A percentile compares a stretch with the other conserved stretches of the same genome.
Conservation (phyloP, 148 eudicot genomes). For the Talinum fruticosum region DNA sequence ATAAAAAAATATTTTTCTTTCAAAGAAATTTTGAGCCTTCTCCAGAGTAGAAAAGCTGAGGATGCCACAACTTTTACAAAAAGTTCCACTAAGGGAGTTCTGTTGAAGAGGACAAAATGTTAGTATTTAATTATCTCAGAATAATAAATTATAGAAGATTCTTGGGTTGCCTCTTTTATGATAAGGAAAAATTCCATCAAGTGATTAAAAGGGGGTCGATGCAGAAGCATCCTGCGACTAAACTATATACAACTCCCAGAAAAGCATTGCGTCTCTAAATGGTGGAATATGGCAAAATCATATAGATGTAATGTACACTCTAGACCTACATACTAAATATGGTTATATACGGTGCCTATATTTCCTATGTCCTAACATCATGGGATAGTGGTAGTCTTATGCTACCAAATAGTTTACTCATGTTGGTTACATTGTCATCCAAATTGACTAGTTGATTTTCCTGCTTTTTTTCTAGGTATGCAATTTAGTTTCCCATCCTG, state of each 20-base stretch:
- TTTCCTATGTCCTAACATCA: no score
- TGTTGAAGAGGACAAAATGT: background rate
- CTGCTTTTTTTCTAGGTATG: background rate
- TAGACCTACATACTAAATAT: background rate
- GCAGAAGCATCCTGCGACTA: background rate
- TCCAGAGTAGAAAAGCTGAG: background rate
- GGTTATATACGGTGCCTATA: background rate
- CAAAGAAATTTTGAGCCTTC: background rate
- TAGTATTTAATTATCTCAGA: background rate
- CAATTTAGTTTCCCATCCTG: background rate
- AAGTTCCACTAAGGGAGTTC: conserved; percentile 4
- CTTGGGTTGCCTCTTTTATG: background rate
- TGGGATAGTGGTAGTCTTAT: background rate
- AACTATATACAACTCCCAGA: background rate
- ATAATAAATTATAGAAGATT: background rate
- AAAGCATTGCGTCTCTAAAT: background rate
- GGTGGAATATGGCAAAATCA: background rate
- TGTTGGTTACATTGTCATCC: background rate
- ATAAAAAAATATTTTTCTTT: background rate
- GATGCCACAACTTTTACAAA: background rate
- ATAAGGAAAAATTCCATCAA: background rate
- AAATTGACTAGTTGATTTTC: background rate
- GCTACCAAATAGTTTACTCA: background rate
- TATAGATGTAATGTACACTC: background rate
- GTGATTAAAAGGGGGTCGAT: background rate